Percentiles rank a stretch among this genome's conserved stretches.
Evolutionary conservation across 345 rosid species (phyloP).

Genomic region (Salix dunnii): DNA sequence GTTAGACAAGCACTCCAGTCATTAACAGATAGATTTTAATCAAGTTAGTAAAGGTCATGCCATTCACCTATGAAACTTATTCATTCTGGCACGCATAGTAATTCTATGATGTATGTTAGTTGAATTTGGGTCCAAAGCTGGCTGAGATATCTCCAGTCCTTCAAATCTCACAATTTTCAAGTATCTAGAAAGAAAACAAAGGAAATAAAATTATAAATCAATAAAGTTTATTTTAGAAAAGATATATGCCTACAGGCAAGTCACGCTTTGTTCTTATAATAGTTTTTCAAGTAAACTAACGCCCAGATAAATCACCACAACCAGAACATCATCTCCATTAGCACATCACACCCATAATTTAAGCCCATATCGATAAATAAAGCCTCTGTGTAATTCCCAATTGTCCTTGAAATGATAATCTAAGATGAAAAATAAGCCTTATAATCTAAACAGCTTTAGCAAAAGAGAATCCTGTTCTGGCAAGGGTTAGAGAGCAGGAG

Average conservation of each 20-base stretch:
- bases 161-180: conserved; percentile 62
- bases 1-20: conserved; percentile 9
- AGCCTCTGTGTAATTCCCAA: background rate
- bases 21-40: background rate
- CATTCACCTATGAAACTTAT: conserved; percentile 66
- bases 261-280: background rate
- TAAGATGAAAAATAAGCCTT: background rate
- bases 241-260: background rate
- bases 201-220: background rate
- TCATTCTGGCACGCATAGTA: conserved; percentile 78
- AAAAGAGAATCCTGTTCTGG: background rate
- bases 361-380: too few species aligned
- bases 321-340: too few species aligned
- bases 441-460: background rate
- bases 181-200: conserved; percentile 46
- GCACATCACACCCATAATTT: too few species aligned
- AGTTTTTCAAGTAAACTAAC: background rate
- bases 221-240: background rate
- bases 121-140: conserved; percentile 90
- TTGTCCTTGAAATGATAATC: background rate
- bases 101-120: conserved; percentile 93
- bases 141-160: conserved; percentile 96
- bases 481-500: background rate
- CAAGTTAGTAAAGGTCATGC: conserved; percentile 3
- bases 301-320: too few species aligned